A percentile compares a stretch with the other conserved stretches of the same genome.
phyloP scores from a whole-genome alignment of 495 filamentous ascomycete genomes.

The Talaromyces wortmannii region DNA sequence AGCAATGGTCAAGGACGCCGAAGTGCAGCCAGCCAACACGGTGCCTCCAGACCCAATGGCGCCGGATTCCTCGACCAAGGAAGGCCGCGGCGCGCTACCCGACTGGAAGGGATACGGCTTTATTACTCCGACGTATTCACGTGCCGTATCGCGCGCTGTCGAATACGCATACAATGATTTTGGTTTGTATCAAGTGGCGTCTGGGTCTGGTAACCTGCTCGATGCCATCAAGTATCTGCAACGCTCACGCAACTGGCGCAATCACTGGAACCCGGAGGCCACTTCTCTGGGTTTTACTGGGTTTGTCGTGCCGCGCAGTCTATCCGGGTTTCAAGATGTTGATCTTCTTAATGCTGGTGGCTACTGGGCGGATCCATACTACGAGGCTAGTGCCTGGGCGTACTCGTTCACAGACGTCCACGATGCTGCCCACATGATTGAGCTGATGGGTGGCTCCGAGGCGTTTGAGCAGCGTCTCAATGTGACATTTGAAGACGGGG shows the following conservation, averaged over 20 bases:
- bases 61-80: constrained; percentile 55
- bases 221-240: constrained; percentile 56
- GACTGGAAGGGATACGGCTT: constrained; percentile 61
- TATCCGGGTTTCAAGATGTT: constrained; percentile 49
- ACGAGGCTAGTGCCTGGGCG: constrained; percentile 61
- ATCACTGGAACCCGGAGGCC: constrained; percentile 59
- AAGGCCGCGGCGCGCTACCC: constrained; percentile 63
- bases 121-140: constrained; percentile 55
- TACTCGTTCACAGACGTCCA: constrained; percentile 66
- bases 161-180: constrained; percentile 71
- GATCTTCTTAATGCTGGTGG: constrained; percentile 46
- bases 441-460: constrained; percentile 47
- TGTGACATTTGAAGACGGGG: constrained; percentile 31
- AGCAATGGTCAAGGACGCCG: constrained; percentile 67
- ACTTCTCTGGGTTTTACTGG: constrained; percentile 51
- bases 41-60: constrained; percentile 53
- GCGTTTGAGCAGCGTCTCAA: constrained; percentile 39
- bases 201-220: constrained; percentile 41
- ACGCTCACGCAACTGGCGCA: constrained; percentile 63
- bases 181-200: constrained; percentile 41
- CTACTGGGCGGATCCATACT: constrained; percentile 59
- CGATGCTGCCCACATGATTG: constrained; percentile 55
- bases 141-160: constrained; percentile 58
- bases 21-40: constrained; percentile 53
- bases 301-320: constrained; percentile 56